Conservation (phyloP, 2,329 filamentous ascomycete genomes). For the Fusarium odoratissimum region DNA sequence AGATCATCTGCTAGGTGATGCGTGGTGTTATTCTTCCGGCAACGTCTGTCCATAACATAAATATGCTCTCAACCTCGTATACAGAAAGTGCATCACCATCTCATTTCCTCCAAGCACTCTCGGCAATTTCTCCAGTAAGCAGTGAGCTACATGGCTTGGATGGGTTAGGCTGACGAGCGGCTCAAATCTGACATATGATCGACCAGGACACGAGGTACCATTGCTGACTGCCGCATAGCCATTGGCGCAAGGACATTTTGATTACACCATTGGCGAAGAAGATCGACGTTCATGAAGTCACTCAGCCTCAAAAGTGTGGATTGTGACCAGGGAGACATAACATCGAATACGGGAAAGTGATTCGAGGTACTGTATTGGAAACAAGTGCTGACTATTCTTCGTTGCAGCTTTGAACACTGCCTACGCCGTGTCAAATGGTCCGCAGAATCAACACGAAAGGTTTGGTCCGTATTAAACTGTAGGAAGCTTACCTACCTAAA, state of each 20-base stretch:
- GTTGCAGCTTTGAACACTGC: neutral
- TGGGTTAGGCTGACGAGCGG: neutral
- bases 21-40: no score
- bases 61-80: neutral
- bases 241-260: neutral
- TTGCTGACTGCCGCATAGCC: neutral
- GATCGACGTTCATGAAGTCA: neutral
- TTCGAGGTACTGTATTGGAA: neutral
- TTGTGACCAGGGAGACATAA: neutral
- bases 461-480: accelerated
- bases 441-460: neutral
- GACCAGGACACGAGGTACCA: neutral
- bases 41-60: no score
- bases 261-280: neutral
- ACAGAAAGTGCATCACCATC: neutral
- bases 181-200: constrained; percentile 5
- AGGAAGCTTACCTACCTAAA: neutral
- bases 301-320: neutral
- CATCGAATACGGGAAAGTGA: neutral
- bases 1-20: no score
- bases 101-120: no score
- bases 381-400: neutral
- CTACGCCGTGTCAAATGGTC: neutral
- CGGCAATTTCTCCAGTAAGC: neutral
- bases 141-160: neutral